Conservation (phyloP, 306 rosid genomes). For the Inga oerstediana region DNA sequence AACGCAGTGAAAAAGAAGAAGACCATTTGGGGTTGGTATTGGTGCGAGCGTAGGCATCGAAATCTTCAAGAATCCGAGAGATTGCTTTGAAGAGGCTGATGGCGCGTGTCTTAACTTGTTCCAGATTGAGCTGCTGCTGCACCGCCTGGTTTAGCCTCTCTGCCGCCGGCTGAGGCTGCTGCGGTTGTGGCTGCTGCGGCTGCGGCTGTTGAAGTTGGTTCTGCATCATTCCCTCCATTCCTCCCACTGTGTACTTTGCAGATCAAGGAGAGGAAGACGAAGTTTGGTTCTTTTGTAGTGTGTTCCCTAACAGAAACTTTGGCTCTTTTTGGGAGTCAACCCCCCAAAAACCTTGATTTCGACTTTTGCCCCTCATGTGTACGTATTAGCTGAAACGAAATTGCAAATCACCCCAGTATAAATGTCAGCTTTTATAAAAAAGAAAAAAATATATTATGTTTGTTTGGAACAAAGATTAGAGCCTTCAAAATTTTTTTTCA, state of each 20-base stretch:
- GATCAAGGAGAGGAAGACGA: neutral
- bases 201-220: constrained; percentile 35
- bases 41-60: constrained; percentile 73
- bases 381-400: neutral
- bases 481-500: too few relatives aligned
- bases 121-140: constrained; percentile 82
- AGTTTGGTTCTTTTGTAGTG: neutral
- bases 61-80: constrained; percentile 82
- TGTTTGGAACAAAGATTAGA: too few relatives aligned
- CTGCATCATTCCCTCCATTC: constrained; percentile 54
- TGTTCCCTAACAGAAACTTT: neutral
- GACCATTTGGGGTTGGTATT: constrained; percentile 84
- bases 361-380: neutral
- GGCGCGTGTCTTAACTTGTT: constrained; percentile 79
- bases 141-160: constrained; percentile 84
- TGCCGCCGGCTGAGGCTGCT: constrained; percentile 32
- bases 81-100: constrained; percentile 79
- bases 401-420: neutral
- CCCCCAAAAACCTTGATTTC: neutral
- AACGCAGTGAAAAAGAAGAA: neutral
- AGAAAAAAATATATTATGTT: too few relatives aligned
- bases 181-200: neutral
- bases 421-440: too few relatives aligned
- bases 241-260: neutral
- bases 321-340: neutral